A percentile compares a stretch with the other conserved stretches of the same genome.
phyloP scores from a whole-genome alignment of 73 alveolate genomes.

The Symbiodinium natans region DNA sequence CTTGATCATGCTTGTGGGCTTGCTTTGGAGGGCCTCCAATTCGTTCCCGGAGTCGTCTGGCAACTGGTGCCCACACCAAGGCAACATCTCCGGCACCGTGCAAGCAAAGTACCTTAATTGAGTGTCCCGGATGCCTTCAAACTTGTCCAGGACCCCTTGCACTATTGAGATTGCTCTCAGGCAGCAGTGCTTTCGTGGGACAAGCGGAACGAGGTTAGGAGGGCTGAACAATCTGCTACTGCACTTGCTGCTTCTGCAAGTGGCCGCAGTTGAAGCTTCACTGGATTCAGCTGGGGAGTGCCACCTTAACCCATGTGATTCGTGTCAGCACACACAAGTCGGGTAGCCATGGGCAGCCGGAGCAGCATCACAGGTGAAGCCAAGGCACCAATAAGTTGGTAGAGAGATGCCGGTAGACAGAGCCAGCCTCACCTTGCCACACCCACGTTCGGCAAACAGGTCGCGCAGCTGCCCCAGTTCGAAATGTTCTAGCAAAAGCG shows the following conservation, averaged over 20 bases:
- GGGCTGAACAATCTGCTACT: no score
- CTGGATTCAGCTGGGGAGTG: neutral
- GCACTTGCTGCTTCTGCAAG: no score
- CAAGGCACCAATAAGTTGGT: conserved; percentile 47
- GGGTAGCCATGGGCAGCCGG: no score
- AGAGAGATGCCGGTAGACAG: conserved; percentile 39
- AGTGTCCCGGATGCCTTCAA: no score
- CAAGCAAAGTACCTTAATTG: conserved; percentile 48
- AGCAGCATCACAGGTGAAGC: neutral
- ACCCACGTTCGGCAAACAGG: no score
- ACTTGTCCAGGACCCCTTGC: no score
- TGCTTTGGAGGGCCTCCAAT: conserved; percentile 24
- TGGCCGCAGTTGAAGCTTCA: no score
- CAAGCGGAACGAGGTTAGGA: no score
- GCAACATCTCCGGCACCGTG: conserved; percentile 89
- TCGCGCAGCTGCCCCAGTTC: no score
- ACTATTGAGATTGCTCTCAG: no score
- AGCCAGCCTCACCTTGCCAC: conserved; percentile 14
- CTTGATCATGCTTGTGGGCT: neutral
- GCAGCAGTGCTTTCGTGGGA: no score
- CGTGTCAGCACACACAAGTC: neutral
- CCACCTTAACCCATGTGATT: neutral
- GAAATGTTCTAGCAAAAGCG: no score
- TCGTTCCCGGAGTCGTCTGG: conserved; percentile 38
- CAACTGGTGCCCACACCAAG: conserved; percentile 79